phyloP scores from a whole-genome alignment of 441 rosid genomes.

The Macaranga tanarius region DNA sequence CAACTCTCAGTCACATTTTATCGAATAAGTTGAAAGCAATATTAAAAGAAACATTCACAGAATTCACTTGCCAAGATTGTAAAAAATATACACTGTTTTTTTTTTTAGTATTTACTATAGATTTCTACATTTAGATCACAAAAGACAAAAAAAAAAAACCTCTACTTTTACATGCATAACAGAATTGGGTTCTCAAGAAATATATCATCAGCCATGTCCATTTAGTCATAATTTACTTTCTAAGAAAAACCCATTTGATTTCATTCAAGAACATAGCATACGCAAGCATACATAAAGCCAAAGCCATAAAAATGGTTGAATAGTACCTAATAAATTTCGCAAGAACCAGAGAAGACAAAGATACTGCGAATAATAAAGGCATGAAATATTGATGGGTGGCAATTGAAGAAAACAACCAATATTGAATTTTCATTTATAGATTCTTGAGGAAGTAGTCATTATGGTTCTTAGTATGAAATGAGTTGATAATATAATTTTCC shows the following conservation, averaged over 20 bases:
- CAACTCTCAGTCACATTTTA: neutral
- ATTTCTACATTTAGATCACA: neutral
- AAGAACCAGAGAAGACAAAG: constrained; percentile 8
- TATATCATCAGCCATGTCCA: neutral
- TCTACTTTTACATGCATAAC: neutral
- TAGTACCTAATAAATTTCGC: neutral
- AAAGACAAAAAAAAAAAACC: no score
- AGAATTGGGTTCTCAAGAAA: neutral
- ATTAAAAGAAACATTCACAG: neutral
- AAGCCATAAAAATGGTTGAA: neutral
- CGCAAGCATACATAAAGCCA: neutral
- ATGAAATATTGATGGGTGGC: neutral
- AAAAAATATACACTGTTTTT: no score
- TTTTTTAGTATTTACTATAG: neutral
- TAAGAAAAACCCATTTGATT: neutral
- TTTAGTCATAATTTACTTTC: neutral
- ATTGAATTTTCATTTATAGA: neutral
- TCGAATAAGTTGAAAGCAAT: neutral
- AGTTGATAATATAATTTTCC: neutral
- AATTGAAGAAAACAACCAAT: neutral
- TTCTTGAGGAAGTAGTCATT: constrained; percentile 9
- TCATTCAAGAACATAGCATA: constrained; percentile 1
- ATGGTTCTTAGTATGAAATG: neutral
- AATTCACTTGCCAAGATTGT: no score
- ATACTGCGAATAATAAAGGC: constrained; percentile 9